Conservation (phyloP, 169 alveolate genomes). For the Plasmodium fragile region DNA sequence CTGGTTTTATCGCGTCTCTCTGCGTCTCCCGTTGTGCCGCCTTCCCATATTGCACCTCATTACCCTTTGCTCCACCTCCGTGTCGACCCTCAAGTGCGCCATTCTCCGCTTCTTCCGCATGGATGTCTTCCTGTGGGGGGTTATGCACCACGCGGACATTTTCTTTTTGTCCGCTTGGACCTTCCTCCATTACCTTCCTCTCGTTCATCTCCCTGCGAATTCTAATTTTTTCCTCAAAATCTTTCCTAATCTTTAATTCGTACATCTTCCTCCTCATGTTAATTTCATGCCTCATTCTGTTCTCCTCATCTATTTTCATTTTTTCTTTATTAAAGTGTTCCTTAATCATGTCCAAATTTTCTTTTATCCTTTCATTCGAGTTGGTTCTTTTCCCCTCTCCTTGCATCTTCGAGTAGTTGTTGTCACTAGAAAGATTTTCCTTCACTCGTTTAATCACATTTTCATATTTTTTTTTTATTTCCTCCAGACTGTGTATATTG, state of each 20-base stretch:
- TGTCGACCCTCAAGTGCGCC: not conserved
- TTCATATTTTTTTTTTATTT: constrained; percentile 51
- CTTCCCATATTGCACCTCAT: not conserved
- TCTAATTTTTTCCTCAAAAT: constrained; percentile 69
- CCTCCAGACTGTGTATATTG: not conserved
- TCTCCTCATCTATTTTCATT: constrained; percentile 28
- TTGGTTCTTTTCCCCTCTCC: constrained; percentile 10
- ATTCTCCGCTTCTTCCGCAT: not conserved
- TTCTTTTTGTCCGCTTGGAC: not conserved
- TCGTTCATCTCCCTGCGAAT: constrained; percentile 42
- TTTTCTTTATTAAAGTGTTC: constrained; percentile 21
- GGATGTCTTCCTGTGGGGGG: not conserved
- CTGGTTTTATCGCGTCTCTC: not conserved
- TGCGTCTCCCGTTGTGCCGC: not conserved
- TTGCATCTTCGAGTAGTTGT: not conserved
- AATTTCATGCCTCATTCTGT: constrained; percentile 45
- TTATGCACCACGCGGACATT: not conserved
- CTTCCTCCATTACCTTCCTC: not conserved
- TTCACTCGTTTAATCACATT: constrained; percentile 13
- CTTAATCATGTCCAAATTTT: constrained; percentile 32
- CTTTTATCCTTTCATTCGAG: constrained; percentile 47
- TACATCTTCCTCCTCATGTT: constrained; percentile 41
- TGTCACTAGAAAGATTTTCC: not conserved
- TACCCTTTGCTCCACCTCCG: not conserved
- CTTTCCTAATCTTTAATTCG: constrained; percentile 63